Conservation (phyloP, 2,329 filamentous ascomycete genomes). For the Colletotrichum tabaci region DNA sequence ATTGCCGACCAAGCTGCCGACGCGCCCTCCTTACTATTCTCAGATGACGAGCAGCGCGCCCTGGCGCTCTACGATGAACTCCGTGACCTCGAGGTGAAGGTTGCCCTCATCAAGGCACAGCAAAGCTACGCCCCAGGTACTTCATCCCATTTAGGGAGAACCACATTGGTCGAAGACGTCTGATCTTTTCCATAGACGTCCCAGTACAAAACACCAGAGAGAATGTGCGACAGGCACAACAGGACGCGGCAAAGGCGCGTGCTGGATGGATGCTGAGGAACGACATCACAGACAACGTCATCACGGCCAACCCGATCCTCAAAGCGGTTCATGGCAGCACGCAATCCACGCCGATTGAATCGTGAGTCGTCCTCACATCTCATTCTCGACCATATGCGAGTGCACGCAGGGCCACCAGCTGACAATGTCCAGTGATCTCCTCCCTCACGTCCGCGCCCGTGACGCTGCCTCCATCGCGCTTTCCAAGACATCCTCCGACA, state of each 20-base stretch:
- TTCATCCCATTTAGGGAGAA: neutral
- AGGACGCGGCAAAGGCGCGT: slow-evolving; percentile 78
- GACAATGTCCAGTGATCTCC: slow-evolving; percentile 70
- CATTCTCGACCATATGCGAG: no score
- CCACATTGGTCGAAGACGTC: neutral
- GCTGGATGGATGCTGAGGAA: slow-evolving; percentile 79
- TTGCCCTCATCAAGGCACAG: slow-evolving; percentile 73
- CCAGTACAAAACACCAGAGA: slow-evolving; percentile 19
- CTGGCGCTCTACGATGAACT: slow-evolving; percentile 80
- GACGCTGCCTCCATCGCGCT: slow-evolving; percentile 77
- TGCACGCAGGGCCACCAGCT: neutral
- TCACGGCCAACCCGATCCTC: slow-evolving; percentile 82
- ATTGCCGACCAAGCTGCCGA: slow-evolving; percentile 51
- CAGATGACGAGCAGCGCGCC: slow-evolving; percentile 75
- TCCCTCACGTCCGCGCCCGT: slow-evolving; percentile 76
- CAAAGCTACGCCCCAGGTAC: slow-evolving; percentile 55
- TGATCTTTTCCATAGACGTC: slow-evolving; percentile 12
- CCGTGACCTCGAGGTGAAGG: slow-evolving; percentile 80
- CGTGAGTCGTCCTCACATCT: slow-evolving; percentile 60
- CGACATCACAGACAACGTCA: slow-evolving; percentile 76
- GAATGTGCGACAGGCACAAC: slow-evolving; percentile 69
- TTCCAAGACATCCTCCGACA: slow-evolving; percentile 70
- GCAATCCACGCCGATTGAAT: slow-evolving; percentile 76
- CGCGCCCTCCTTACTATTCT: slow-evolving; percentile 66
- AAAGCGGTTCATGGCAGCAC: slow-evolving; percentile 82